Evolutionary conservation across 768 basidiomycete genomes (phyloP).

Genomic region (Boletus edulis): DNA sequence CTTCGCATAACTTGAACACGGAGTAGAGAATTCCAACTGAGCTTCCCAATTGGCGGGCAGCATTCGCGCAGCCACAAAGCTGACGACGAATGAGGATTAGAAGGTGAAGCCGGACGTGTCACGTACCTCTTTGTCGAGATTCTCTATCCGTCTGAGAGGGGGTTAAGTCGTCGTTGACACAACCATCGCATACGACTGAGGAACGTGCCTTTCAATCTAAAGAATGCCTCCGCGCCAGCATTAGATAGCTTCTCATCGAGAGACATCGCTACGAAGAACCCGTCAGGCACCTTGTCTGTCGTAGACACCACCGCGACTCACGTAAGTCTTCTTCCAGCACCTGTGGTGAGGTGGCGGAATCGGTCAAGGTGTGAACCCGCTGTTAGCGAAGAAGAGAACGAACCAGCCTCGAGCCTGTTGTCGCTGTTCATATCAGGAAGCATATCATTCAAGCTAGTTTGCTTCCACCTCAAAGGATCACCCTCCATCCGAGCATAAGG

Average conservation of each 20-base stretch:
- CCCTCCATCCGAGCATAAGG: slow-evolving; percentile 29
- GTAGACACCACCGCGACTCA: slow-evolving; percentile 5
- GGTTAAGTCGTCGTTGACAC: slow-evolving; percentile 5
- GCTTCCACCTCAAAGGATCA: slow-evolving; percentile 38
- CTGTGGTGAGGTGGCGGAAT: slow-evolving; percentile 26
- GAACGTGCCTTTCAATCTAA: slow-evolving; percentile 42
- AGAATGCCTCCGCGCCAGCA: slow-evolving; percentile 49
- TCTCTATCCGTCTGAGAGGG: slow-evolving; percentile 40
- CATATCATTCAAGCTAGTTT: slow-evolving; percentile 48
- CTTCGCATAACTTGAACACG: slow-evolving; percentile 47
- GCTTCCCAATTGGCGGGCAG: slow-evolving; percentile 55
- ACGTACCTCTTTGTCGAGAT: slow-evolving; percentile 46
- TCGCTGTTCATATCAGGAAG: slow-evolving; percentile 44
- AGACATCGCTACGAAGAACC: slow-evolving; percentile 33
- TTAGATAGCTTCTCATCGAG: slow-evolving; percentile 50
- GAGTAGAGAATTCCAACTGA: slow-evolving; percentile 57
- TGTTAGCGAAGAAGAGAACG: slow-evolving; percentile 7
- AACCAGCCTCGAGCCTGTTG: slow-evolving; percentile 33
- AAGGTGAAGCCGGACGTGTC: neutral
- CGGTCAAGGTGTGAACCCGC: slow-evolving; percentile 5
- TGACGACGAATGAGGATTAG: slow-evolving; percentile 20
- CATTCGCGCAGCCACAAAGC: slow-evolving; percentile 54
- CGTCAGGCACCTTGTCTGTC: slow-evolving; percentile 4
- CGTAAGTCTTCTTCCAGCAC: slow-evolving; percentile 46
- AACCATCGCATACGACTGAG: neutral